A percentile compares a stretch with the other conserved stretches of the same genome.
phyloP scores from a whole-genome alignment of 208 protist genomes.

The Angomonas ambiguus region DNA sequence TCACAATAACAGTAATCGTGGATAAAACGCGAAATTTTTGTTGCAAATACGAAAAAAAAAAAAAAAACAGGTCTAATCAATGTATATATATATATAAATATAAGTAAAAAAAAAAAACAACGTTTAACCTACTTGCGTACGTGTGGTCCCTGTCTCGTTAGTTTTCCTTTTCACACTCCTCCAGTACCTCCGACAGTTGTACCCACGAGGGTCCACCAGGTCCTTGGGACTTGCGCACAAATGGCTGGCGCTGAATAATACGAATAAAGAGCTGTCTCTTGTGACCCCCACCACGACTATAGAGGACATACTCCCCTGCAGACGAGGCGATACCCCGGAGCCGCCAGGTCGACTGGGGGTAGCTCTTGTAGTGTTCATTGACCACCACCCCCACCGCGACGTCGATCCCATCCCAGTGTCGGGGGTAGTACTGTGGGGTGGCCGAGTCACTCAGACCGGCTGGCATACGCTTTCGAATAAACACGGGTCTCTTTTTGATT shows the following conservation, averaged over 20 bases:
- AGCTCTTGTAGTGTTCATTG: constrained; percentile 42
- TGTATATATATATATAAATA: neutral
- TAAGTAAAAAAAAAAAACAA: neutral
- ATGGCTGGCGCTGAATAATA: constrained; percentile 40
- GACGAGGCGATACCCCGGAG: constrained; percentile 40
- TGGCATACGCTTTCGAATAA: neutral
- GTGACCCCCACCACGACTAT: constrained; percentile 31
- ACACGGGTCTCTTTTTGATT: neutral
- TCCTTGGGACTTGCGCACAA: constrained; percentile 37
- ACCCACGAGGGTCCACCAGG: constrained; percentile 15
- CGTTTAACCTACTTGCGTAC: too few species aligned
- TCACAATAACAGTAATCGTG: neutral
- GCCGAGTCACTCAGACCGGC: neutral
- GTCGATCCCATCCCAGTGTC: constrained; percentile 65
- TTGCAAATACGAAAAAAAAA: neutral
- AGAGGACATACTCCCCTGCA: constrained; percentile 69
- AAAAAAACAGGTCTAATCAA: neutral
- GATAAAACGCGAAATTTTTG: constrained; percentile 1
- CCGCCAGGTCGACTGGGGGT: constrained; percentile 38
- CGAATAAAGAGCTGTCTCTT: constrained; percentile 51
- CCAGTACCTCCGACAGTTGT: constrained; percentile 13
- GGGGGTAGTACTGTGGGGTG: constrained; percentile 36
- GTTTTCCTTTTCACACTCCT: constrained; percentile 7
- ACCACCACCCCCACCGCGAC: constrained; percentile 33
- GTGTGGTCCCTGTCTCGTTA: neutral